Base-by-base conservation (phyloP, 129 eudicot species). In the Pseudognaphalium luteoalbum region DNA sequence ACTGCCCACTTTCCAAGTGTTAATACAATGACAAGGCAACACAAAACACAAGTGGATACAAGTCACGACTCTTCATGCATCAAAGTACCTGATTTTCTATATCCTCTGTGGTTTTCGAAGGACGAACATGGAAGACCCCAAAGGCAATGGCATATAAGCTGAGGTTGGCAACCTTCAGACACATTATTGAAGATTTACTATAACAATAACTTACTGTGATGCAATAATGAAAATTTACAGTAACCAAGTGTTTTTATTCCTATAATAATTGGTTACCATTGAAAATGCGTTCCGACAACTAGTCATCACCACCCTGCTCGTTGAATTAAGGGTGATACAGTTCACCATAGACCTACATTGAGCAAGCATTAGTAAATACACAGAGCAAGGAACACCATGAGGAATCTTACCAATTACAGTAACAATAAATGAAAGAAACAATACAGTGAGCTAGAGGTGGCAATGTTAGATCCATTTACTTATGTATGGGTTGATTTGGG, bases 281-380 rank as follows among this genome's bases (percentile, higher is more conserved):
- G 96, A 88, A 71, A 93, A 93, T 21, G 97, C 98, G 66, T 93
- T 93, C 63, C 98, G 92, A 66, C 97, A 93, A 76, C 98, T 93
- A 34, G 96, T 82, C 83, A 90, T 69, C 39, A 83, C 96, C 4
- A 90, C 98, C 89, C 98, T 88, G 85, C 97, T 93, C 12, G 96
- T 87, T 12, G 97, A 86, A 79, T 93, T 87, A 54, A 85, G 88
- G 25, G 98, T 93, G 76, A 90, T 90, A 81, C 97, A 90, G 78
- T 90, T 90, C 86, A 93, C 96, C 98, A 93, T 93, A 74, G 98
- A 93, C 97, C 97, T 93, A 75, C 65, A 80, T 65, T 14, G 33
- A 82, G 58, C 71, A 57, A 61, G 50, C 37, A 75, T 4, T 37
- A 70, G 35, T 57, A 6, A 61, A 22, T 47, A 39, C 51, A 29